phyloP scores from a whole-genome alignment of 2,329 filamentous ascomycete species.

The Beauveria sp. region DNA sequence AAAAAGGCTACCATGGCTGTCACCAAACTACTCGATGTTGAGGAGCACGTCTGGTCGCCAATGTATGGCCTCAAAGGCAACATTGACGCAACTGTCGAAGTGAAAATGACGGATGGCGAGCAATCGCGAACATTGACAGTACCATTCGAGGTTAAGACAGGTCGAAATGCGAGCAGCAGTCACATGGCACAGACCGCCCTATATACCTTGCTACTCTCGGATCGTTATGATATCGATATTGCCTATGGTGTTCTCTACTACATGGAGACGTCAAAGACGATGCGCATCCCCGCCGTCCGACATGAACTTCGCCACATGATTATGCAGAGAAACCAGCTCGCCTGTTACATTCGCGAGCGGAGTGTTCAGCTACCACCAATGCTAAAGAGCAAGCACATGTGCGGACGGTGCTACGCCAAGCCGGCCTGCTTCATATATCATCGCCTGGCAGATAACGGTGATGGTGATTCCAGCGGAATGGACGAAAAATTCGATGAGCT shows the following conservation, averaged over 20 bases:
- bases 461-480: slow-evolving; percentile 73
- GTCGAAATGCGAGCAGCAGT: slow-evolving; percentile 69
- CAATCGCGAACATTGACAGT: slow-evolving; percentile 66
- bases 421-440: slow-evolving; percentile 89
- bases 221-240: slow-evolving; percentile 90
- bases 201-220: slow-evolving; percentile 86
- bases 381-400: slow-evolving; percentile 73
- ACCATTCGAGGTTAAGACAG: slow-evolving; percentile 93
- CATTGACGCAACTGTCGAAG: slow-evolving; percentile 92
- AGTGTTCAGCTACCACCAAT: slow-evolving; percentile 76
- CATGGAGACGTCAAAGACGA: slow-evolving; percentile 80
- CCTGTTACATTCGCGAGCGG: slow-evolving; percentile 75
- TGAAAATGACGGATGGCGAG: slow-evolving; percentile 66
- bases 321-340: slow-evolving; percentile 86
- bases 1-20: slow-evolving; percentile 77
- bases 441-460: slow-evolving; percentile 77
- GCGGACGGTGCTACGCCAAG: slow-evolving; percentile 84
- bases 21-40: slow-evolving; percentile 89
- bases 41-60: slow-evolving; percentile 97
- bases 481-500: slow-evolving; percentile 75
- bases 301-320: slow-evolving; percentile 94
- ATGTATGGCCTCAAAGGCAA: slow-evolving; percentile 97
- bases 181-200: slow-evolving; percentile 92
- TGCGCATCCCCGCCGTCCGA: slow-evolving; percentile 75
- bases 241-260: slow-evolving; percentile 91